phyloP scores from a whole-genome alignment of 2,329 filamentous ascomycete species.

The Colletotrichum sp. region DNA sequence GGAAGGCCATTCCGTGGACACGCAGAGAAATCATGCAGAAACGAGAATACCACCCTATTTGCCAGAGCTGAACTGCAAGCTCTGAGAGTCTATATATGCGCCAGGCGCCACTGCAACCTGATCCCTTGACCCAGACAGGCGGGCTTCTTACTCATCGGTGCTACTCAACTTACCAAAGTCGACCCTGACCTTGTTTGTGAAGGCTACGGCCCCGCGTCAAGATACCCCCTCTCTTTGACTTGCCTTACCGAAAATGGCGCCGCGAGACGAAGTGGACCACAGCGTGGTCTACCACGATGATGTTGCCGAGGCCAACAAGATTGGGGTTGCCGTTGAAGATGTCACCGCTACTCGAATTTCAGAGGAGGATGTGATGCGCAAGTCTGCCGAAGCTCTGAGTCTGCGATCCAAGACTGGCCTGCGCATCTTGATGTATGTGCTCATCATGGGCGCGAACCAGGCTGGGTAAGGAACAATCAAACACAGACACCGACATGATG shows the following conservation, averaged over 20 bases:
- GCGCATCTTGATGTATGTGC: constrained; percentile 45
- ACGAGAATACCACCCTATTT: not conserved
- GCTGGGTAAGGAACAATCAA: constrained; percentile 31
- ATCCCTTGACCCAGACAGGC: not conserved
- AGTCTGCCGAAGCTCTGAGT: constrained; percentile 44
- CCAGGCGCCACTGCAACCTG: not conserved
- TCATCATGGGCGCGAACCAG: constrained; percentile 51
- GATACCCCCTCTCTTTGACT: not conserved
- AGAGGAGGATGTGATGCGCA: constrained; percentile 47
- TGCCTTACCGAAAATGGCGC: constrained; percentile 10
- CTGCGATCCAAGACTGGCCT: constrained; percentile 45
- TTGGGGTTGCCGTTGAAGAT: constrained; percentile 44
- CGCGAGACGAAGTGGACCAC: constrained; percentile 12
- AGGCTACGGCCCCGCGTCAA: not conserved
- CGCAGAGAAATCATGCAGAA: not conserved
- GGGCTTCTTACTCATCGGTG: not conserved
- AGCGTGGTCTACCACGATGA: constrained; percentile 28
- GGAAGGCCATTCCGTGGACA: not conserved
- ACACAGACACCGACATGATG: not conserved
- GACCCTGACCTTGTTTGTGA: not conserved
- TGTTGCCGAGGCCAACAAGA: constrained; percentile 33
- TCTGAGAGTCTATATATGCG: constrained; percentile 5
- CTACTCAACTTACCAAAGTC: not conserved
- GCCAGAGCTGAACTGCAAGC: not conserved
- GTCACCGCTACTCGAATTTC: constrained; percentile 47